phyloP scores from a whole-genome alignment of 2,329 filamentous ascomycete species.

The Dryadomyces quercus-mongolicae region DNA sequence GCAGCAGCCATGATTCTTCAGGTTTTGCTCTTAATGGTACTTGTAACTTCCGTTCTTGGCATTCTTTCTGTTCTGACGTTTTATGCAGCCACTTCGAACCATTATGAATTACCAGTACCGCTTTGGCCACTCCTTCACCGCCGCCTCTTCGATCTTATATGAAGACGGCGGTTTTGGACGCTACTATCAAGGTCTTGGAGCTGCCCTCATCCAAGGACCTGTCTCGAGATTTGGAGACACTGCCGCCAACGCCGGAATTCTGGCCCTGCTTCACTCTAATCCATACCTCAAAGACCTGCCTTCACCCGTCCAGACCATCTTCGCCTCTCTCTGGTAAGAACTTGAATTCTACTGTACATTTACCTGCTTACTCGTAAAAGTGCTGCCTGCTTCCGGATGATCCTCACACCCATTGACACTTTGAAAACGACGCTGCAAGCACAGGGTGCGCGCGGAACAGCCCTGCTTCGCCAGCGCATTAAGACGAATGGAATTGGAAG shows the following conservation, averaged over 20 bases:
- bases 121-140: constrained; percentile 27
- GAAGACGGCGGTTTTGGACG: constrained; percentile 27
- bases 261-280: constrained; percentile 33
- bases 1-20: constrained; percentile 36
- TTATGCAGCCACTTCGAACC: constrained; percentile 28
- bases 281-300: constrained; percentile 30
- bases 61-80: neutral
- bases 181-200: constrained; percentile 32
- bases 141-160: constrained; percentile 27
- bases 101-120: constrained; percentile 41
- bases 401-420: constrained; percentile 35
- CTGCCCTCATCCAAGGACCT: constrained; percentile 33
- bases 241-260: constrained; percentile 36
- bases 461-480: constrained; percentile 29
- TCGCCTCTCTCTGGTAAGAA: constrained; percentile 30
- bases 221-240: constrained; percentile 34
- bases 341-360: neutral
- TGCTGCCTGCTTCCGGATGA: constrained; percentile 33
- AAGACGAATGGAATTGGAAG: constrained; percentile 31
- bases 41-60: neutral
- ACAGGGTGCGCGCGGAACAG: constrained; percentile 29
- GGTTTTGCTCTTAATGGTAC: constrained; percentile 33
- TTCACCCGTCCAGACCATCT: constrained; percentile 30
- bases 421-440: constrained; percentile 38
- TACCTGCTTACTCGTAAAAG: constrained; percentile 13